Base-by-base conservation (phyloP, 805 yeast genomes). In the Saccharomyces kudriavzevii region DNA sequence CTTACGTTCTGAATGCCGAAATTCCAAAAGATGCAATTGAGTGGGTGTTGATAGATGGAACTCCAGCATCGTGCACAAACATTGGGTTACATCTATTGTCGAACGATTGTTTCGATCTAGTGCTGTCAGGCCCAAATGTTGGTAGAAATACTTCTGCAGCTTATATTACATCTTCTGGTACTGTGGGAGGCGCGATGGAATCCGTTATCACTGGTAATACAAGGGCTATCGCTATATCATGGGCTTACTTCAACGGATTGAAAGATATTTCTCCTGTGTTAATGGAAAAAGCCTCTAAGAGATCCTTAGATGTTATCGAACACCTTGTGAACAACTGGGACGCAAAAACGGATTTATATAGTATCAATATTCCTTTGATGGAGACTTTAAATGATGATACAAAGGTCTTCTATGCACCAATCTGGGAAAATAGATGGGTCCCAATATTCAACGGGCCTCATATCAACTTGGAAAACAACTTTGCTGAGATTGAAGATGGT, bases 111-210 rank as follows among this genome's bases (percentile, higher is more conserved):
- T 81, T 91, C 24, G 97, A 94, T 70, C 73, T 92, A 55, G 97
- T 94, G 4, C 69, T 94, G 24, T 87, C 96, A 52, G 99, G 99
- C 0, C 99, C 99, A 6, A 94, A 94, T 67, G 92, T 86, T 60
- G 99, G 99, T 24, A 82, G 96, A 65, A 94, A 94, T 70, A 84
- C 96, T 1, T 82, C 92, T 25, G 89, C 95, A 5, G 80, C 92
- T 47, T 94, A 90, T 69, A 87, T 90, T 52, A 78, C 94, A 62
- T 83, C 97, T 4, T 85, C 95, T 60, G 99, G 99, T 13, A 94
- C 99, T 1, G 85, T 94, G 17, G 99, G 99, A 26, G 98, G 96
- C 3, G 94, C 97, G 0, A 80, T 91, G 89, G 99, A 94, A 71
- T 95, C 91, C 1, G 87, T 86, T 1, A 80, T 91, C 45, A 67